Percentiles rank a stretch among this genome's conserved stretches.
phyloP scores from a whole-genome alignment of 768 basidiomycete species.

The Sistotremastrum niveocremeum region DNA sequence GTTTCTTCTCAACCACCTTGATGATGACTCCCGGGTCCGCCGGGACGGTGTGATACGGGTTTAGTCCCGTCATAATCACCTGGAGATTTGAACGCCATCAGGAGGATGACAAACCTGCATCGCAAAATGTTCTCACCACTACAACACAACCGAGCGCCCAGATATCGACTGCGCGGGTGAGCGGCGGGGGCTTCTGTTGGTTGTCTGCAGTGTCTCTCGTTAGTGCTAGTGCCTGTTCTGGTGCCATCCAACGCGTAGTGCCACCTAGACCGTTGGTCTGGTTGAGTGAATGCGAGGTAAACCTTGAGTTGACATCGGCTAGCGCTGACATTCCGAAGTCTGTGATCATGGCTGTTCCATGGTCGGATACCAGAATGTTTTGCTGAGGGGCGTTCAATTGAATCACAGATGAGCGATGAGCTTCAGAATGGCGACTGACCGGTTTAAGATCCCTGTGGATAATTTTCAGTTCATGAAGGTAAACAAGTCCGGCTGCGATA shows the following conservation, averaged over 20 bases:
- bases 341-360: slow-evolving; percentile 39
- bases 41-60: no score
- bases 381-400: slow-evolving; percentile 29
- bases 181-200: no score
- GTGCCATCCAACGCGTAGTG: slow-evolving; percentile 43
- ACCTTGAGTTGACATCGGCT: slow-evolving; percentile 42
- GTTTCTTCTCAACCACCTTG: no score
- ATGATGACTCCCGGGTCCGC: no score
- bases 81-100: no score
- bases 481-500: slow-evolving; percentile 42
- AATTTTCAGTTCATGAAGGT: slow-evolving; percentile 43
- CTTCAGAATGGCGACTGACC: slow-evolving; percentile 18
- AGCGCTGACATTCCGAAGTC: slow-evolving; percentile 58
- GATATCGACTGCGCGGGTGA: no score
- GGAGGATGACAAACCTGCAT: no score
- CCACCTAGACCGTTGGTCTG: slow-evolving; percentile 25
- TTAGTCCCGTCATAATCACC: no score
- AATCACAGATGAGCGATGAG: not conserved
- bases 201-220: slow-evolving; percentile 37
- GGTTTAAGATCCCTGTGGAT: slow-evolving; percentile 53
- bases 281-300: slow-evolving; percentile 20
- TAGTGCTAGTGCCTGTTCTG: slow-evolving; percentile 38
- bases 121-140: no score
- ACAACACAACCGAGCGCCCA: no score
- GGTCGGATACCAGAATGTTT: slow-evolving; percentile 42